Evolutionary conservation across 805 yeast species (phyloP).

Genomic region (Pichia kluyveri): DNA sequence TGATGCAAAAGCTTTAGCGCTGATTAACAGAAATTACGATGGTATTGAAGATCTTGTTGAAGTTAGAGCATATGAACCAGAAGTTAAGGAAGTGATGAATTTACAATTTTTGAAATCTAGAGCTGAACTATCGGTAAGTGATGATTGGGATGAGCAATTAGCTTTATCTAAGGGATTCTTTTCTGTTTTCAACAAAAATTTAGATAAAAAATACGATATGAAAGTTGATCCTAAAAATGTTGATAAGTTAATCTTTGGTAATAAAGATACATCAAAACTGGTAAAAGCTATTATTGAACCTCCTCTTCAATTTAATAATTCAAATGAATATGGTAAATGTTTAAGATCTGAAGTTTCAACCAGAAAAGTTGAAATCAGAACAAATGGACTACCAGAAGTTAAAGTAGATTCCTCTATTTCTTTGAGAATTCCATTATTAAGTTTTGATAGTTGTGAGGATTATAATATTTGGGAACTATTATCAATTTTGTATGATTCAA

Average conservation of each 20-base stretch:
- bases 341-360: conserved; percentile 11
- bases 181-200: conserved; percentile 28
- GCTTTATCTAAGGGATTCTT: conserved; percentile 38
- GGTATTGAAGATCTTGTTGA: conserved; percentile 34
- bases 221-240: conserved; percentile 14
- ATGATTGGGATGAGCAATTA: conserved; percentile 59
- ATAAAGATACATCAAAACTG: conserved; percentile 9
- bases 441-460: conserved; percentile 9
- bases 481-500: conserved; percentile 51
- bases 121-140: conserved; percentile 40
- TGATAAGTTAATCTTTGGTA: conserved; percentile 15
- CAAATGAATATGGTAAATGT: conserved; percentile 5
- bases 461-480: conserved; percentile 44
- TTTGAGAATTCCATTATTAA: conserved; percentile 22
- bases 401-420: conserved; percentile 21
- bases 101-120: conserved; percentile 31
- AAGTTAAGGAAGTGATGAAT: conserved; percentile 35
- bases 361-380: conserved; percentile 6
- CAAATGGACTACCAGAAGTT: conserved; percentile 31
- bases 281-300: conserved; percentile 6
- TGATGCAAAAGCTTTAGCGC: neutral
- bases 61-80: conserved; percentile 68
- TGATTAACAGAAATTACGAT: conserved; percentile 1
- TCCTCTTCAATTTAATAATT: conserved; percentile 4
- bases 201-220: conserved; percentile 9